phyloP scores from a whole-genome alignment of 345 rosid genomes.

The Populus pruinosa region DNA sequence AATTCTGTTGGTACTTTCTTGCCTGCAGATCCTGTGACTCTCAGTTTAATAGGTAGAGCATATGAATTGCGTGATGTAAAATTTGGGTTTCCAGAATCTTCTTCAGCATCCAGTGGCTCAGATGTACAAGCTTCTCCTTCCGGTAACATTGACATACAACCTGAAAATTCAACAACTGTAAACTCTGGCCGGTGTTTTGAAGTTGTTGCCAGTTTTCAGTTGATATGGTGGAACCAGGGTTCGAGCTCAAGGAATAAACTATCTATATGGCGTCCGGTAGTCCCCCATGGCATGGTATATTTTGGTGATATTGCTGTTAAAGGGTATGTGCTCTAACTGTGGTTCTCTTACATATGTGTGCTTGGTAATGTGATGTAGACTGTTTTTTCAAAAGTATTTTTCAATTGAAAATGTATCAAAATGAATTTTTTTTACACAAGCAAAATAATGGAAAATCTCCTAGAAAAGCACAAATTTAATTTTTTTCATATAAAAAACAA shows the following conservation, averaged over 20 bases:
- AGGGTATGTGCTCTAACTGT: slow-evolving; percentile 52
- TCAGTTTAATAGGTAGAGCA: slow-evolving; percentile 51
- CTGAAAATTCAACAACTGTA: slow-evolving; percentile 31
- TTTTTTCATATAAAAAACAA: no score
- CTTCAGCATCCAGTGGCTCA: slow-evolving; percentile 33
- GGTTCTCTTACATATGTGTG: not conserved
- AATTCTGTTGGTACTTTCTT: slow-evolving; percentile 84
- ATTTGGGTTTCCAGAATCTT: slow-evolving; percentile 49
- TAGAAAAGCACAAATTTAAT: no score
- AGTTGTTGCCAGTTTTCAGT: slow-evolving; percentile 75
- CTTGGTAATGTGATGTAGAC: no score
- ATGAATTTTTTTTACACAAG: no score
- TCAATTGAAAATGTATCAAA: no score
- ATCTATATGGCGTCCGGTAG: slow-evolving; percentile 86
- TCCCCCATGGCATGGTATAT: slow-evolving; percentile 76
- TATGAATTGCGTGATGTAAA: slow-evolving; percentile 72
- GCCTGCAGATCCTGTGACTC: slow-evolving; percentile 62
- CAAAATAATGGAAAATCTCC: no score
- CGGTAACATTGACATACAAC: slow-evolving; percentile 25
- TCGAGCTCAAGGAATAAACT: slow-evolving; percentile 68
- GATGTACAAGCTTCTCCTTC: slow-evolving; percentile 37
- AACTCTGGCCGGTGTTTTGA: slow-evolving; percentile 64
- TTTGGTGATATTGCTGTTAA: slow-evolving; percentile 92
- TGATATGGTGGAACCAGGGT: slow-evolving; percentile 84
- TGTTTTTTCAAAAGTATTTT: no score